Conservation (phyloP, 257 asterid species). For the Gentiana straminea region DNA sequence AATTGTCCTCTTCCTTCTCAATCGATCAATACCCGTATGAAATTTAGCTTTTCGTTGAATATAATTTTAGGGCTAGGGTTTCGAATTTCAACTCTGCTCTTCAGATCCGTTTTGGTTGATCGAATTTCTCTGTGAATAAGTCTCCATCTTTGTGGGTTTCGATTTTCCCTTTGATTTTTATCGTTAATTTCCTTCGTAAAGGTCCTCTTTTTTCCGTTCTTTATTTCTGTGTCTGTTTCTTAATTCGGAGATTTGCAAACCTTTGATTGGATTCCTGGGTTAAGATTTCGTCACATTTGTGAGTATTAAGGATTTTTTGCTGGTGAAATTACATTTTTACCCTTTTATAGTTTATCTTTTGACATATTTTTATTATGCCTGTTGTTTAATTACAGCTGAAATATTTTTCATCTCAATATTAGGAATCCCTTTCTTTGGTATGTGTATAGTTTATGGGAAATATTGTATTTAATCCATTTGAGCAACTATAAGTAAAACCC, state of each 20-base stretch:
- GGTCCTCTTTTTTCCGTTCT: not conserved
- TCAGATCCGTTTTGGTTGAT: constrained; percentile 7
- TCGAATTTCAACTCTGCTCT: not conserved
- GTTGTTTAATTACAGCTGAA: not conserved
- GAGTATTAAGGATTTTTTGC: constrained; percentile 1
- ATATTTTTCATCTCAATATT: not conserved
- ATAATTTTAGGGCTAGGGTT: constrained; percentile 21
- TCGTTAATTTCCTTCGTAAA: not conserved
- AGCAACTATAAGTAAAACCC: too few relatives aligned
- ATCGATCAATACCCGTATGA: constrained; percentile 10
- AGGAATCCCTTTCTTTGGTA: not conserved
- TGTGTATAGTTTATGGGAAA: not conserved
- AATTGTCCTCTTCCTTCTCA: constrained; percentile 6
- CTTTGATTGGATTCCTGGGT: constrained; percentile 14
- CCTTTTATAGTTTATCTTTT: constrained; percentile 3
- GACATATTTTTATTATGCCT: not conserved
- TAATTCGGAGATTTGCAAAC: constrained; percentile 1
- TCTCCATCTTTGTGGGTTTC: not conserved
- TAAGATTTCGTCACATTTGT: not conserved
- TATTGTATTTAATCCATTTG: too few relatives aligned
- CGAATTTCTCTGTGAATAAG: constrained; percentile 5
- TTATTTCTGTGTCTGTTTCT: not conserved
- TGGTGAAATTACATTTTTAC: not conserved
- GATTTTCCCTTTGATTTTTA: not conserved
- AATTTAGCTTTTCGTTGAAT: not conserved